Base-by-base conservation (phyloP, 768 basidiomycete genomes). In the Candolleomyces aberdarensis region DNA sequence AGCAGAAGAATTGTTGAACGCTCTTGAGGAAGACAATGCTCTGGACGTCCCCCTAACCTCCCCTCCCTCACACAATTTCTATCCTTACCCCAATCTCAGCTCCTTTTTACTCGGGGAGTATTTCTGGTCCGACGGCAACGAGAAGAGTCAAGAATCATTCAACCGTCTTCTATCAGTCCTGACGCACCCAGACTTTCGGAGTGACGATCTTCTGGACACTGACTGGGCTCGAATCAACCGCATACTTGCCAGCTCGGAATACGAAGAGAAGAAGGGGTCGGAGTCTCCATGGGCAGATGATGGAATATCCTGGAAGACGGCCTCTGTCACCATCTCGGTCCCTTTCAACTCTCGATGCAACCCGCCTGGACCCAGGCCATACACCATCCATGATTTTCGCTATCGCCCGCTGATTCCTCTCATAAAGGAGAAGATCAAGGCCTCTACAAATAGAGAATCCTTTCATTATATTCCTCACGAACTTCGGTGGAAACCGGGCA, bases 391-490 rank as follows among this genome's bases (percentile, higher is more conserved):
- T 39, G 29, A 59, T 2, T 59, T 59, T 20, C 32, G 32, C 49
- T 53, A 52, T 40, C 58, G 58, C 9, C 58, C 58, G 19, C 58
- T 59, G 3, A 40, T 59, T 20, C 36, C 48, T 5, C 32, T 53
- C 20, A 51, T 59, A 7, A n/a, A 14, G 15, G 40, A 51, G 17
- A 48, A 47, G 39, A 26, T 59, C 6, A 6, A n/a, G 17, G n/a
- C 51, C 32, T 9, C n/a, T 13, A 11, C 5, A n/a, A 13, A 11
- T 52, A 7, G 13, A 19, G 58, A 62, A 52, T 26, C 47, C 3
- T 68, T 64, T 41, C 64, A 70, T 44, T 47, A 62, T n/a, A 47
- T 62, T 26, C 67, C 66, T 1, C 62, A 60, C 43, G 40, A 67
- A 11, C 32, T 50, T 2, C 66, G 61, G 39, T 64, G 64, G 55